phyloP scores from a whole-genome alignment of 2,329 filamentous ascomycete genomes.

The Aspergillus floridensis region DNA sequence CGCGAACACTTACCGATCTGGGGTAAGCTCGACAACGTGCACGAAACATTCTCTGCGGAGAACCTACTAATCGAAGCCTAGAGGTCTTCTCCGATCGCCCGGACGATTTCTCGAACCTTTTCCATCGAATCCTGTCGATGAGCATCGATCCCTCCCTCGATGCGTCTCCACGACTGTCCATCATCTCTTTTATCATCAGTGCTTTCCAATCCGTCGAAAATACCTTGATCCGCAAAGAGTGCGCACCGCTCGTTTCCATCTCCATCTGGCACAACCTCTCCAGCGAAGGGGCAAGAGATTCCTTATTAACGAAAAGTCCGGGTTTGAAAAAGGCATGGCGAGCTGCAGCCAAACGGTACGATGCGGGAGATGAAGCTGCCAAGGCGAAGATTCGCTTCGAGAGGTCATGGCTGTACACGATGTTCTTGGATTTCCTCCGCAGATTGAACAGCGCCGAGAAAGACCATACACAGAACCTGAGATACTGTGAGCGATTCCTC shows the following conservation, averaged over 20 bases:
- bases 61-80: slow-evolving; percentile 41
- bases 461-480: slow-evolving; percentile 57
- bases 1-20: slow-evolving; percentile 84
- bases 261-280: slow-evolving; percentile 93
- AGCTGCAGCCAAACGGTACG: slow-evolving; percentile 79
- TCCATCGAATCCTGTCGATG: slow-evolving; percentile 86
- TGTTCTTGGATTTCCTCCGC: slow-evolving; percentile 78
- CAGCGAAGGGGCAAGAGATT: slow-evolving; percentile 70
- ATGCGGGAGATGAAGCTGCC: slow-evolving; percentile 74
- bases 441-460: slow-evolving; percentile 60
- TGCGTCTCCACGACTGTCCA: slow-evolving; percentile 67
- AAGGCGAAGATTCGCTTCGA: slow-evolving; percentile 86
- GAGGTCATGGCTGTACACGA: slow-evolving; percentile 85
- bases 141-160: slow-evolving; percentile 69
- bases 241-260: slow-evolving; percentile 90
- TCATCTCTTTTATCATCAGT: slow-evolving; percentile 85
- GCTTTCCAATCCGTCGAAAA: slow-evolving; percentile 94
- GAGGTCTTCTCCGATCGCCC: slow-evolving; percentile 73
- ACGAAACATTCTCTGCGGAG: not conserved
- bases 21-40: slow-evolving; percentile 54
- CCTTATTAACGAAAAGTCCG: slow-evolving; percentile 67
- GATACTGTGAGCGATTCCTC: slow-evolving; percentile 89
- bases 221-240: slow-evolving; percentile 87
- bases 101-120: slow-evolving; percentile 81
- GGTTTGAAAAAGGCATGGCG: slow-evolving; percentile 88